These are phyloP conservation scores for Salvia rosmarinus DNA, from an alignment of 257 asterid species.

Conservation along the genomic window DNA sequence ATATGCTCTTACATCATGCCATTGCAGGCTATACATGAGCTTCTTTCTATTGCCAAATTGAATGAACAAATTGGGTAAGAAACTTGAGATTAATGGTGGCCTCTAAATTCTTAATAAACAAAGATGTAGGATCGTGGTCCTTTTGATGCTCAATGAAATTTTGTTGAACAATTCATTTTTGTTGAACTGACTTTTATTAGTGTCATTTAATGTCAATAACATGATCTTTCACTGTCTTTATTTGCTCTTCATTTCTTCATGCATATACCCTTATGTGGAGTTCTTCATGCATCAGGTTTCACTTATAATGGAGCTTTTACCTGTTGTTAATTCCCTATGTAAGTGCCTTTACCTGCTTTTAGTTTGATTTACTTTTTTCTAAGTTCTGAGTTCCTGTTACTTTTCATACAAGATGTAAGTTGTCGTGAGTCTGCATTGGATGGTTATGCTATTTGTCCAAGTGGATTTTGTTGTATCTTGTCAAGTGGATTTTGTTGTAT, in stretches of 20 bases:
- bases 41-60: slow-evolving; percentile 69
- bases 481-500: no score
- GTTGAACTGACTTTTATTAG: not conserved
- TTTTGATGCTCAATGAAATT: not conserved
- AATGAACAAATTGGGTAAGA: slow-evolving; percentile 74
- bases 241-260: not conserved
- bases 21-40: slow-evolving; percentile 66
- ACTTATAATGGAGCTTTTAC: not conserved
- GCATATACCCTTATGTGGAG: not conserved
- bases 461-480: no score
- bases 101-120: slow-evolving; percentile 19
- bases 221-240: not conserved
- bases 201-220: slow-evolving; percentile 5
- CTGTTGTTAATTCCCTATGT: no score
- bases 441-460: not conserved
- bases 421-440: not conserved
- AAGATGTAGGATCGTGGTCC: not conserved
- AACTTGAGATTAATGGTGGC: not conserved
- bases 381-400: slow-evolving; percentile 3
- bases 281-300: not conserved
- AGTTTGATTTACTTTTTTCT: slow-evolving; percentile 3
- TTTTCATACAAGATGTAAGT: not conserved
- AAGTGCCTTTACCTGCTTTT: not conserved
- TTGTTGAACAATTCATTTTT: no score
- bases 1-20: slow-evolving; percentile 70